Evolutionary conservation across 1,284 basidiomycete species (phyloP).

Genomic region (Naganishia sp.): DNA sequence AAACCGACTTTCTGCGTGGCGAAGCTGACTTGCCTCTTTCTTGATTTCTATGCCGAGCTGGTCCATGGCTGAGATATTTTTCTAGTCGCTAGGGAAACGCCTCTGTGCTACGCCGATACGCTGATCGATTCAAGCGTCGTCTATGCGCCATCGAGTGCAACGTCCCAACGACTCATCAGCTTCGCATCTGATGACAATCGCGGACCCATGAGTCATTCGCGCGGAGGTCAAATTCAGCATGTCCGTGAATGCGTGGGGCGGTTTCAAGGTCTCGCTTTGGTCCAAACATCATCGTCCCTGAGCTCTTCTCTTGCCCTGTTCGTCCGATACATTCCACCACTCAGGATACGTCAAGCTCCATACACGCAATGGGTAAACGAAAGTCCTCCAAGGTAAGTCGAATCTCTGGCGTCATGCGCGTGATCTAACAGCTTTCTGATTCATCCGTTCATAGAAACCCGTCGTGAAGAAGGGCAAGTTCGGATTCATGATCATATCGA

Average conservation of each 20-base stretch:
- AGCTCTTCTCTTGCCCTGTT: background rate
- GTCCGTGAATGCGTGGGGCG: background rate
- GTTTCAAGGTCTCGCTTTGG: background rate
- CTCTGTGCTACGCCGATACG: background rate
- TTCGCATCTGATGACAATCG: constrained; percentile 17
- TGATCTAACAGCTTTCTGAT: background rate
- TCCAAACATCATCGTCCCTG: background rate
- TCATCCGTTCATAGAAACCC: constrained; percentile 35
- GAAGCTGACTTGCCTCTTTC: constrained; percentile 65
- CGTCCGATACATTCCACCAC: too few species aligned
- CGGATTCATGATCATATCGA: constrained; percentile 37
- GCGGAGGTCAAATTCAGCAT: background rate
- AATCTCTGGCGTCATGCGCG: background rate
- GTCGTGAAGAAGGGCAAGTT: constrained; percentile 44
- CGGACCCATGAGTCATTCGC: constrained; percentile 21
- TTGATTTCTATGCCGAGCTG: constrained; percentile 72
- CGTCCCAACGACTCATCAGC: constrained; percentile 25
- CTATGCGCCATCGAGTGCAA: background rate
- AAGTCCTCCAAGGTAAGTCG: constrained; percentile 46
- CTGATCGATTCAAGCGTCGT: background rate
- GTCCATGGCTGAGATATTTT: constrained; percentile 50
- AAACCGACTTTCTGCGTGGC: background rate
- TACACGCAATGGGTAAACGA: constrained; percentile 48
- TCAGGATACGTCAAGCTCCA: background rate
- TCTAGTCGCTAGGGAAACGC: background rate